A percentile compares a stretch with the other conserved stretches of the same genome.
Conservation (phyloP, 352 stramenopile genomes). For the Nothophytophthora sp. region DNA sequence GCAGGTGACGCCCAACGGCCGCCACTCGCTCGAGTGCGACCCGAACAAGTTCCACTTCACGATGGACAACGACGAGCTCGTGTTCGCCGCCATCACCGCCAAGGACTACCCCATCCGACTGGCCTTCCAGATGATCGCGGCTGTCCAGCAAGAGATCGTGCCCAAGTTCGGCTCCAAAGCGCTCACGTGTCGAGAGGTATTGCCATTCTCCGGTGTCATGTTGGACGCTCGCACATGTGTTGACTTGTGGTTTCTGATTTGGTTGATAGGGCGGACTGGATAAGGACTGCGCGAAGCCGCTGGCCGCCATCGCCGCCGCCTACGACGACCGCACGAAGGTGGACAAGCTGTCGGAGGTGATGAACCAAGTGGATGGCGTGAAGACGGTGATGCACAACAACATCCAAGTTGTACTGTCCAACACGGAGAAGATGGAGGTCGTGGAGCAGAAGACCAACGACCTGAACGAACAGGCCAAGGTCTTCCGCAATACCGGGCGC, state of each 20-base stretch:
- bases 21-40: slow-evolving; percentile 86
- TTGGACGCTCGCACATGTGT: not conserved
- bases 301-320: slow-evolving; percentile 60
- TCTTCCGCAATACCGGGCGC: slow-evolving; percentile 83
- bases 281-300: slow-evolving; percentile 72
- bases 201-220: not conserved
- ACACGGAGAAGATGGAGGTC: slow-evolving; percentile 90
- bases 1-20: slow-evolving; percentile 83
- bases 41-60: slow-evolving; percentile 90
- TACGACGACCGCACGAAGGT: slow-evolving; percentile 88
- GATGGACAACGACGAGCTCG: slow-evolving; percentile 88
- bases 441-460: slow-evolving; percentile 89
- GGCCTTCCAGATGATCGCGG: slow-evolving; percentile 81
- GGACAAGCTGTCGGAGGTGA: slow-evolving; percentile 85
- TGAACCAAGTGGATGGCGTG: slow-evolving; percentile 80
- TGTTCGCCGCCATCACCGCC: slow-evolving; percentile 78
- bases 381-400: slow-evolving; percentile 89
- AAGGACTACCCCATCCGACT: slow-evolving; percentile 85
- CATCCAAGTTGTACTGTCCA: slow-evolving; percentile 84
- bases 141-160: slow-evolving; percentile 77
- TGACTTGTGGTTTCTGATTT: slow-evolving; percentile 1
- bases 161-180: slow-evolving; percentile 77
- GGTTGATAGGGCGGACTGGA: slow-evolving; percentile 59
- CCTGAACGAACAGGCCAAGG: slow-evolving; percentile 86
- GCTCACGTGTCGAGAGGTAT: slow-evolving; percentile 75